Base-by-base conservation (phyloP, 2,329 filamentous ascomycete genomes). In the Phyllosticta ampelicida region DNA sequence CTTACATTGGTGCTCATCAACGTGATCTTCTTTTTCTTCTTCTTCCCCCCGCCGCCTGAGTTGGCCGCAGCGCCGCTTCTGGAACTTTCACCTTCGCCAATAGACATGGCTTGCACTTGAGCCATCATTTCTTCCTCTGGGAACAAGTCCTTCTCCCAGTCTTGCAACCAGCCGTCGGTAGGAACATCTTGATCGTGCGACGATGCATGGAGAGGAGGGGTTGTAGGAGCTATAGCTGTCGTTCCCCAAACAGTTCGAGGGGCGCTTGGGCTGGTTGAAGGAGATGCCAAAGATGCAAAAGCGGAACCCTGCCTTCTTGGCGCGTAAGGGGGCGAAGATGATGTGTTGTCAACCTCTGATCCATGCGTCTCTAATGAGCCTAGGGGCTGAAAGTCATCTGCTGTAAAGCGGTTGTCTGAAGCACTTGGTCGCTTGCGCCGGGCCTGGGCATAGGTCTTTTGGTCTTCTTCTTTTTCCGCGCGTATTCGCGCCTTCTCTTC, bases 161-260 rank as follows among this genome's bases (percentile, higher is more conserved):
- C 89, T 65, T 88, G 85, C 16, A 92, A 75, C 91, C 91, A 96
- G 0, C 91, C 92, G 68, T 96, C 91, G 61, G 90, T 83, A 2
- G 65, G 62, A 60, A 68, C 68, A 6, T 71, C 66, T 57, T 72
- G 65, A 48, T 74, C 71, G 3, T 73, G 71, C 26, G 74, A 68
- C 10, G 72, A 61, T 2, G 78, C 69, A 26, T 72, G 72, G 26
- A 83, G 65, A 10, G 81, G 79, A 1, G 85, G 83, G 3, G 83
- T 85, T 0, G 74, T 74, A 0, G 83, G 75, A 2, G 76, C 67
- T 2, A 95, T 75, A 0, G 81, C 83, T 3, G 82, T 79, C 0
- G 92, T 97, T n/a, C 92, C 92, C 92, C 92, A 97, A 0, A 97
- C 89, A 0, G 92, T 97, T 61, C 84, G 85, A 48, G 82, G 77